A percentile compares a stretch with the other conserved stretches of the same genome.
phyloP scores from a whole-genome alignment of 116 monocot species.

The Phalaenopsis hybrid region DNA sequence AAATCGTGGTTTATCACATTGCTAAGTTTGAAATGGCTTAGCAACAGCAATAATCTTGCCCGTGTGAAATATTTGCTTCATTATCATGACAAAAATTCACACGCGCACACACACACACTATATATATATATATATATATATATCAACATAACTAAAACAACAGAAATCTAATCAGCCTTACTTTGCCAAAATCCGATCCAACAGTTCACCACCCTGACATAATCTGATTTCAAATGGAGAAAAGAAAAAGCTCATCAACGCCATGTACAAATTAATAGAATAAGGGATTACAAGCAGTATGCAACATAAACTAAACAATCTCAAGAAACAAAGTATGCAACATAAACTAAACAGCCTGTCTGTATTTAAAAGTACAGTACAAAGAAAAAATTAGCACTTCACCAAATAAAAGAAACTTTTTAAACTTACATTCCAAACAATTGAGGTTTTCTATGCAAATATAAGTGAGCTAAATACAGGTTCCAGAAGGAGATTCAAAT shows the following conservation, averaged over 20 bases:
- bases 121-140: too few species aligned
- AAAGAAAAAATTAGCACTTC: too few species aligned
- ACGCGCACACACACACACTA: too few species aligned
- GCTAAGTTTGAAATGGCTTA: neutral
- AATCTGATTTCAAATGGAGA: slow-evolving; percentile 37
- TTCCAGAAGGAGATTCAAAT: neutral
- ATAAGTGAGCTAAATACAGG: neutral
- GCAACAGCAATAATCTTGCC: neutral
- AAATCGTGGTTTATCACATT: neutral
- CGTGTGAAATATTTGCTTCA: too few species aligned
- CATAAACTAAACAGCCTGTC: neutral
- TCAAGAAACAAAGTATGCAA: neutral
- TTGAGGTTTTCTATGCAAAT: neutral
- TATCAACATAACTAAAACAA: neutral
- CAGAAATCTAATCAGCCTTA: slow-evolving; percentile 28
- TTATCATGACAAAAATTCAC: too few species aligned
- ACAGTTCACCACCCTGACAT: slow-evolving; percentile 93
- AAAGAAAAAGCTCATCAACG: neutral
- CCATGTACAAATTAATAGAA: neutral
- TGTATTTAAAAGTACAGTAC: neutral
- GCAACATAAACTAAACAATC: neutral
- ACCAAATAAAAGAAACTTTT: too few species aligned
- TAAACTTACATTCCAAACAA: neutral
- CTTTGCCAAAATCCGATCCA: slow-evolving; percentile 88
- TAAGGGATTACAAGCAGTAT: neutral